Evolutionary conservation across 768 basidiomycete species (phyloP).

Genomic region (Rhodotorula graminis): DNA sequence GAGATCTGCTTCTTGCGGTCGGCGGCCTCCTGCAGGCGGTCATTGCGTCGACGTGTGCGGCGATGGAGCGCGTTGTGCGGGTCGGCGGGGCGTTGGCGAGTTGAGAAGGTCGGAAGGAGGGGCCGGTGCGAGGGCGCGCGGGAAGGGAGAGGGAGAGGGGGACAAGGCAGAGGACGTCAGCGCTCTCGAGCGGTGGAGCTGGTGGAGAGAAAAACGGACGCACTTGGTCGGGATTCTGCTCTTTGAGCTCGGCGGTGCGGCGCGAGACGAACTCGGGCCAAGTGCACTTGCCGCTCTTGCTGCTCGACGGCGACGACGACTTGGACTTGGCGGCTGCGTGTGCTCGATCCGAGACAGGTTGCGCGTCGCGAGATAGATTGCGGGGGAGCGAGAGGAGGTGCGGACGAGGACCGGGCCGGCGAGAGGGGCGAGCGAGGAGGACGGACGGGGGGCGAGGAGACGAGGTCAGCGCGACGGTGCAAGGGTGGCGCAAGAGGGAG

Average conservation of each 20-base stretch:
- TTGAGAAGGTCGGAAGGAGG: conserved; percentile 2
- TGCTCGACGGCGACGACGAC: background rate
- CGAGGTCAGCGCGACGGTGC: too few relatives aligned
- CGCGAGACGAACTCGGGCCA: background rate
- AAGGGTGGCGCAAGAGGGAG: background rate
- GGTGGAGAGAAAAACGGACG: background rate
- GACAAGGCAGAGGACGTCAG: too few relatives aligned
- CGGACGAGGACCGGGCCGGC: background rate
- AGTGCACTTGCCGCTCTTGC: background rate
- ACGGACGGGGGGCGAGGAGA: background rate
- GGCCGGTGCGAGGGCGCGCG: background rate
- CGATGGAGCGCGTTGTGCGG: too few relatives aligned
- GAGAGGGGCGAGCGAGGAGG: background rate
- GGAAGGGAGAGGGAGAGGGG: too few relatives aligned
- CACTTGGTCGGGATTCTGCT: background rate
- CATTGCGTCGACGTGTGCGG: too few relatives aligned
- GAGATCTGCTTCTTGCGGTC: background rate
- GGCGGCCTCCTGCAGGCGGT: background rate
- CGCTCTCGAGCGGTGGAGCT: too few relatives aligned
- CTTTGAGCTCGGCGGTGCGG: background rate
- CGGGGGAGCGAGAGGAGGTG: too few relatives aligned
- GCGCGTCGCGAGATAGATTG: too few relatives aligned
- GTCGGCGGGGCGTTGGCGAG: background rate
- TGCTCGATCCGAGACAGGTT: too few relatives aligned
- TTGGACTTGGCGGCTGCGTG: background rate